These are phyloP conservation scores for Suillus plorans DNA, from an alignment of 768 basidiomycete genomes.

Conservation along the genomic window DNA sequence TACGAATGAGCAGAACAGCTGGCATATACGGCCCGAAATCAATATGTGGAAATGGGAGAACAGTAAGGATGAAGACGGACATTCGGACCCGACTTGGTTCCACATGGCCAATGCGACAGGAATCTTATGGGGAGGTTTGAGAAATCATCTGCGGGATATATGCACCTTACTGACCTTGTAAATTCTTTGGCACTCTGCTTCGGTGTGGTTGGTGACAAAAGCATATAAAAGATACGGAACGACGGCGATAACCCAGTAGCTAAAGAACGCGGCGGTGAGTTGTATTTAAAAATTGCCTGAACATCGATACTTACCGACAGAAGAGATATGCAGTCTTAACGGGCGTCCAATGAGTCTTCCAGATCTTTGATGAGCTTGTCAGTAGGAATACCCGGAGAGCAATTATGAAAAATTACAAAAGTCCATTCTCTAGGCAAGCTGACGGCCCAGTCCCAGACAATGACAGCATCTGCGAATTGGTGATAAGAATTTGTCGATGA, in stretches of 20 bases:
- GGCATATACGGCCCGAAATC: slow-evolving; percentile 12
- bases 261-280: slow-evolving; percentile 26
- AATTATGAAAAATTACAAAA: slow-evolving; percentile 49
- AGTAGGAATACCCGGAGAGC: not conserved
- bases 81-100: slow-evolving; percentile 85
- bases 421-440: slow-evolving; percentile 75
- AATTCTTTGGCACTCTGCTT: slow-evolving; percentile 64
- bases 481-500: not conserved
- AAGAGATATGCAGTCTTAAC: slow-evolving; percentile 83
- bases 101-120: slow-evolving; percentile 83
- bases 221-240: slow-evolving; percentile 78
- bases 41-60: not conserved
- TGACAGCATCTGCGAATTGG: slow-evolving; percentile 63
- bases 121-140: slow-evolving; percentile 43
- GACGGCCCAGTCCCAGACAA: slow-evolving; percentile 85
- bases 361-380: slow-evolving; percentile 48
- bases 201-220: slow-evolving; percentile 69
- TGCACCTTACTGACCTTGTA: slow-evolving; percentile 49
- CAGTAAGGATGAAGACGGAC: slow-evolving; percentile 36
- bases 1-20: slow-evolving; percentile 81
- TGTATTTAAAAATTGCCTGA: slow-evolving; percentile 6
- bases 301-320: slow-evolving; percentile 60
- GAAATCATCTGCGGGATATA: not conserved
- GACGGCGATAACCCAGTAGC: slow-evolving; percentile 81
- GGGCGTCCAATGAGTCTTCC: slow-evolving; percentile 83